Base-by-base conservation (phyloP, 176 grass and related monocot genomes). In the Aegilops longissima region DNA sequence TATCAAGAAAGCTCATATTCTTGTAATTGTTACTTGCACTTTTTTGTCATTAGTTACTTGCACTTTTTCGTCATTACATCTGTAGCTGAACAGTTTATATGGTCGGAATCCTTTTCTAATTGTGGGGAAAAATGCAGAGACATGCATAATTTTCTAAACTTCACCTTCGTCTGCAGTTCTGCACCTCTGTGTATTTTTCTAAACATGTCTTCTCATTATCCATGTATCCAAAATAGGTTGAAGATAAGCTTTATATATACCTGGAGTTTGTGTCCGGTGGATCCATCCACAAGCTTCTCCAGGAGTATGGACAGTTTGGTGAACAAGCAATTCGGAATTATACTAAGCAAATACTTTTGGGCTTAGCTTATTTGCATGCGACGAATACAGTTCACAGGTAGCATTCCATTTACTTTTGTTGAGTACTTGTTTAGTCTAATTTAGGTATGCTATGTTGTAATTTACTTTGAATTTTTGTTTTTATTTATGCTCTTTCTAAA, bases 311-410 rank as follows among this genome's bases (percentile, higher is more conserved):
- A 12, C 88, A 90, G 67, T 94, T 99, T 88, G 97, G 97, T 85
- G 97, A 99, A 75, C 97, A 83, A 76, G 97, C 94, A 56, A 92
- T 98, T 86, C 88, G 97, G 66, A 99, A 89, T 82, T 99, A 99
- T 91, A 99, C 94, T 12, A 95, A 99, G 82, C 97, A 99, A 90
- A 99, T 99, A 84, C 90, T 99, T 90, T 90, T 95, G 65, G 97
- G 97, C 73, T 81, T 99, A 67, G 87, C 97, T 82, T 99, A 93
- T 87, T 93, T 99, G 82, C 97, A 99, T 89, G 94, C 92, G 87
- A 94, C 96, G 79, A 93, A 99, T 87, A 99, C 90, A 12, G 97
- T 96, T 73, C 97, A 99, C 85, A 94, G 97, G 97, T 99, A 96
- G 68, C 29, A 42, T 76, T 61, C 78, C 71, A 81, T 63, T 86